Evolutionary conservation across 2,329 filamentous ascomycete genomes (phyloP), one percentile per base, ranked within the genome.

Genomic region (Macrophomina phaseolina): DNA sequence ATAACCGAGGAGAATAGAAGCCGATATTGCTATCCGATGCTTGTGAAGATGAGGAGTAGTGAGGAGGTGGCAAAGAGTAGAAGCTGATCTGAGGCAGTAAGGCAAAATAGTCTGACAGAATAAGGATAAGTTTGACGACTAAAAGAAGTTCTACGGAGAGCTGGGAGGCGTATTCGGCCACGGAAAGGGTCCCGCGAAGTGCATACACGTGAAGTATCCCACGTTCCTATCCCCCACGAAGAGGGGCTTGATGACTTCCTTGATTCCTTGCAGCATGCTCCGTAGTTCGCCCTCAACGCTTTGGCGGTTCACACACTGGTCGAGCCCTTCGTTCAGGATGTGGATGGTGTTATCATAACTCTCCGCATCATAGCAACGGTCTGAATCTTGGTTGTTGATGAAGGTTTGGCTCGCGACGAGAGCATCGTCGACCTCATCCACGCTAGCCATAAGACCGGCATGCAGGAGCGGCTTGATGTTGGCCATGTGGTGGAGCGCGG

Each of bases 191-290:
- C 38, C 23, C 2, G 23, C 12, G 38, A 58, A 45, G 18, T 58
- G 23, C 7, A 32, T 8, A 58, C 36, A 56, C 2, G 56, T 61
- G 30, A 61, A 61, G 56, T 61, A 61, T 38, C 56, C 56, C 4
- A 46, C 38, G 9, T 62, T 49, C 40, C 58, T 48, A 34, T 62
- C 58, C 2, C 32, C 58, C 6, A 34, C 11, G 30, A 62, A 62
- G 7, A 62, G 58, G 8, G 58, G 58, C 8, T 36, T 62, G 16
- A 62, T 45, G 16, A 18, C 28, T 34, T 36, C 3, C 42, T 62
- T 34, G 28, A 62, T 18, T 4, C 8, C 1, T 49, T 23, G 2
- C 12, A 62, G 42, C 14, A 42, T 38, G 4, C 3, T 12, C 7
- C 5, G 3, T 16, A 62, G 14, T 3, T 48, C 42, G n/a, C 16